Percentiles rank a stretch among this genome's conserved stretches.
These are phyloP conservation scores for Cyberlindnera amylophila DNA, from an alignment of 805 yeast species.

Conservation along the genomic window DNA sequence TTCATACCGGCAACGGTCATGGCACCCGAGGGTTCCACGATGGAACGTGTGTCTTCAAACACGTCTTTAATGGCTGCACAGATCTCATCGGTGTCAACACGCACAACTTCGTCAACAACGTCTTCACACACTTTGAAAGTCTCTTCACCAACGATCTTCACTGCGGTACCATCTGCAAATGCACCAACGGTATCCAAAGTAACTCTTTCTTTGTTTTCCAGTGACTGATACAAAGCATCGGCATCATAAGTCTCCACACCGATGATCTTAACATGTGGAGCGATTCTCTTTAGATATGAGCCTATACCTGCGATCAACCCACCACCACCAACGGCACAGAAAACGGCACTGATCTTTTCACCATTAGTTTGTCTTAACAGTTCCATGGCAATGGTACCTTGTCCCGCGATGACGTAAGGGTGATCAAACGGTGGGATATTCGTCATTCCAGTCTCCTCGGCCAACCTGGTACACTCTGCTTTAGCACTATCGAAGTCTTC, in stretches of 20 bases:
- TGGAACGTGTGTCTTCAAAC: slow-evolving; percentile 90
- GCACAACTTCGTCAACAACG: slow-evolving; percentile 83
- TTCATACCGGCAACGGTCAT: slow-evolving; percentile 93
- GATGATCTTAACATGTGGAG: slow-evolving; percentile 94
- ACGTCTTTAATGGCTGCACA: slow-evolving; percentile 97
- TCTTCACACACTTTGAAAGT: slow-evolving; percentile 77
- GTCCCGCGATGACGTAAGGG: slow-evolving; percentile 98
- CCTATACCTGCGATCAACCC: slow-evolving; percentile 92
- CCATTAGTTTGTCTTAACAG: slow-evolving; percentile 80
- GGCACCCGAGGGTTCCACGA: slow-evolving; percentile 97
- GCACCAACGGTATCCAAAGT: slow-evolving; percentile 76
- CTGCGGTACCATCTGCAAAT: slow-evolving; percentile 99
- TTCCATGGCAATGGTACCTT: slow-evolving; percentile 96
- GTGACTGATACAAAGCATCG: slow-evolving; percentile 79
- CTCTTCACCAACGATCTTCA: slow-evolving; percentile 83
- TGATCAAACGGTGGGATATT: slow-evolving; percentile 98
- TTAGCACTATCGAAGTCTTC: slow-evolving; percentile 96
- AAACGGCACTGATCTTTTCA: slow-evolving; percentile 77
- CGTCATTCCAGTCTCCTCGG: slow-evolving; percentile 67
- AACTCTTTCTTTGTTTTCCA: slow-evolving; percentile 51
- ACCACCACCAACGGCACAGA: slow-evolving; percentile 96
- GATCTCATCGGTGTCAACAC: slow-evolving; percentile 87
- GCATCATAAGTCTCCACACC: slow-evolving; percentile 98
- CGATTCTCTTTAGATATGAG: slow-evolving; percentile 85
- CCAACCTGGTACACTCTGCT: slow-evolving; percentile 74